Evolutionary conservation across 805 yeast genomes (phyloP).

Genomic region (Suhomyces kilbournensis): DNA sequence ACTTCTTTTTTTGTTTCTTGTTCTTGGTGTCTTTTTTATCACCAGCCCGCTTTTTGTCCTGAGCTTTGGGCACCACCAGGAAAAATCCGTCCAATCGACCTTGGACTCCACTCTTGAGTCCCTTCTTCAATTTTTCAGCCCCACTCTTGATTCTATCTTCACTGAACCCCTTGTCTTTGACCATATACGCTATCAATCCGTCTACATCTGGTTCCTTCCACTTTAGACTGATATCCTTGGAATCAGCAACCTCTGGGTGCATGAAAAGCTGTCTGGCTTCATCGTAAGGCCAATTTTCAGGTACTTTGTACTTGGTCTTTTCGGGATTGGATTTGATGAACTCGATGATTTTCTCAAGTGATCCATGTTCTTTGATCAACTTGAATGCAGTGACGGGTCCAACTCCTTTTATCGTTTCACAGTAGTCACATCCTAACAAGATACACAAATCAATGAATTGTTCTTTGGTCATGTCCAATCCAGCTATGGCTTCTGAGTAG

Average conservation of each 20-base stretch:
- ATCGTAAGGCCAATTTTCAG: slow-evolving; percentile 91
- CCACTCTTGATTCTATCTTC: slow-evolving; percentile 91
- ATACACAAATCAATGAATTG: slow-evolving; percentile 91
- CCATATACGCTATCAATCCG: slow-evolving; percentile 79
- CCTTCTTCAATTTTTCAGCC: slow-evolving; percentile 79
- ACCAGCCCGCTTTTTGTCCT: slow-evolving; percentile 30
- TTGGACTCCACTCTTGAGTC: slow-evolving; percentile 80
- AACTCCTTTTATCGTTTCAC: slow-evolving; percentile 91
- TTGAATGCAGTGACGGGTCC: slow-evolving; percentile 95
- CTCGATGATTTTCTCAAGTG: slow-evolving; percentile 75
- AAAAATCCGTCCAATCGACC: slow-evolving; percentile 93
- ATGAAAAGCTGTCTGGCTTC: slow-evolving; percentile 84
- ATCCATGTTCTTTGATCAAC: slow-evolving; percentile 78
- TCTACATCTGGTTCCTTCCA: slow-evolving; percentile 90
- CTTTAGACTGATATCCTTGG: slow-evolving; percentile 63
- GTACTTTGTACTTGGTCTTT: slow-evolving; percentile 71
- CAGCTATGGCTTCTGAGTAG: slow-evolving; percentile 65
- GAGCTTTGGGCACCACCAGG: slow-evolving; percentile 51
- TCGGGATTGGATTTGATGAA: slow-evolving; percentile 52
- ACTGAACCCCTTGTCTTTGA: slow-evolving; percentile 82
- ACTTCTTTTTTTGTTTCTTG: slow-evolving; percentile 23
- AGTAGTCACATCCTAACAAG: slow-evolving; percentile 93
- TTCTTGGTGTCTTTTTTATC: slow-evolving; percentile 28
- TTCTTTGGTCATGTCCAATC: slow-evolving; percentile 65
- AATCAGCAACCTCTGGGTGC: slow-evolving; percentile 73